phyloP scores from a whole-genome alignment of 345 rosid genomes.

The Turnera subulata region DNA sequence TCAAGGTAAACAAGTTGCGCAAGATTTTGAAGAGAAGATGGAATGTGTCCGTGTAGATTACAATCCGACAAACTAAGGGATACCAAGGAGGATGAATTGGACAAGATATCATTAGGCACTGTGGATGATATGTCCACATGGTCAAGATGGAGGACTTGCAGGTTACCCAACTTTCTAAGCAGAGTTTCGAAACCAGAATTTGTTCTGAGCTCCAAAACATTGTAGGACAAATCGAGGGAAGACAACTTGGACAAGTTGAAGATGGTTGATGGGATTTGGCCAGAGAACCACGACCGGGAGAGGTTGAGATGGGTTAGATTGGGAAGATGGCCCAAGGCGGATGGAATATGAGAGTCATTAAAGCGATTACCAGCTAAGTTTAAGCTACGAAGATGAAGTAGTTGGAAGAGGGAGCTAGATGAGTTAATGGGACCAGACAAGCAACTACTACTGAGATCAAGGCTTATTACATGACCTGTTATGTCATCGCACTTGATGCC shows the following conservation, averaged over 20 bases:
- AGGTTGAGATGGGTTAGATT: too few species aligned
- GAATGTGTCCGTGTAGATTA: neutral
- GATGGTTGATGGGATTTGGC: too few species aligned
- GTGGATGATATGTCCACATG: neutral
- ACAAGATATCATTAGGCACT: neutral
- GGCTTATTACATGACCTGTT: too few species aligned
- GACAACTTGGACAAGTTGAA: neutral
- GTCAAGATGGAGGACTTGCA: neutral
- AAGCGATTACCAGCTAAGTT: too few species aligned
- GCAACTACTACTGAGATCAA: too few species aligned
- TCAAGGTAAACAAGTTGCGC: neutral
- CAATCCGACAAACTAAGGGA: neutral
- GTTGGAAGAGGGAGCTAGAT: too few species aligned
- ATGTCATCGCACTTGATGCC: too few species aligned
- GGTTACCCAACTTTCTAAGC: neutral
- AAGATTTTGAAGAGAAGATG: constrained; percentile 11
- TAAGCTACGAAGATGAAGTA: too few species aligned
- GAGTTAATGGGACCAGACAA: too few species aligned
- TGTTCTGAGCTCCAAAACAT: neutral
- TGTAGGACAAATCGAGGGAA: neutral
- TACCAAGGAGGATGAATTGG: neutral
- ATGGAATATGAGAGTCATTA: too few species aligned
- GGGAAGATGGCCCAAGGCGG: too few species aligned
- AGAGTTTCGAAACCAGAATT: neutral
- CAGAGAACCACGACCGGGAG: too few species aligned